Evolutionary conservation across 257 asterid genomes (phyloP).

Genomic region (Salvia miltiorrhiza): DNA sequence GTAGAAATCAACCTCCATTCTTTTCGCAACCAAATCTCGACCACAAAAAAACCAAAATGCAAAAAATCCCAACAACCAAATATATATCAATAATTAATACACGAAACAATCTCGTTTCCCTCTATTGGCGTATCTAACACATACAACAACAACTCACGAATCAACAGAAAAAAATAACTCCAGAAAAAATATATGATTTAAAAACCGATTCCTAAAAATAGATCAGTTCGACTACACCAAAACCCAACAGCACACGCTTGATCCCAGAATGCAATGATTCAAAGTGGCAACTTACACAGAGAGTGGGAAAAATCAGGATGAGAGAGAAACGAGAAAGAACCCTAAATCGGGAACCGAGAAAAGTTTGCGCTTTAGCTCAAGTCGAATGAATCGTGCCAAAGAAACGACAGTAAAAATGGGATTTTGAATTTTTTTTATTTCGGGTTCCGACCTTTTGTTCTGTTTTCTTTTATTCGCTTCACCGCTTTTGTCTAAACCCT

Average conservation of each 20-base stretch:
- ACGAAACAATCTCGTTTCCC: neutral
- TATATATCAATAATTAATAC: conserved; percentile 2
- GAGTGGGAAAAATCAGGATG: neutral
- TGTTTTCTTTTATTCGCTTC: neutral
- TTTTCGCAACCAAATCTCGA: conserved; percentile 26
- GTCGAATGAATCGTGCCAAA: conserved; percentile 23
- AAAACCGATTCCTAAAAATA: neutral
- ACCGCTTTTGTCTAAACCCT: no score
- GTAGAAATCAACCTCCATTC: conserved; percentile 37
- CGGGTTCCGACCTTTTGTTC: neutral
- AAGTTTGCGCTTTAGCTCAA: conserved; percentile 20
- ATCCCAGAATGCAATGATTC: conserved; percentile 14
- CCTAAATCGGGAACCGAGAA: conserved; percentile 33
- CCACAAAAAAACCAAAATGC: conserved; percentile 5
- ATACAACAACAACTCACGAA: neutral
- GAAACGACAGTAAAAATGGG: conserved; percentile 14
- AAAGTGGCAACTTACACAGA: conserved; percentile 12
- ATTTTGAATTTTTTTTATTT: neutral
- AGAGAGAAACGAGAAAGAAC: conserved; percentile 22
- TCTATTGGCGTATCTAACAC: neutral
- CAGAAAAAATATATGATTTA: neutral
- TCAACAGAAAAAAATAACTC: conserved; percentile 4
- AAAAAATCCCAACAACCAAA: conserved; percentile 24
- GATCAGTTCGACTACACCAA: conserved; percentile 1
- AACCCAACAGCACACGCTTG: neutral